A percentile compares a stretch with the other conserved stretches of the same genome.
These are phyloP conservation scores for Dothiorella sarmentorum DNA, from an alignment of 2,329 filamentous ascomycete species.

Conservation along the genomic window DNA sequence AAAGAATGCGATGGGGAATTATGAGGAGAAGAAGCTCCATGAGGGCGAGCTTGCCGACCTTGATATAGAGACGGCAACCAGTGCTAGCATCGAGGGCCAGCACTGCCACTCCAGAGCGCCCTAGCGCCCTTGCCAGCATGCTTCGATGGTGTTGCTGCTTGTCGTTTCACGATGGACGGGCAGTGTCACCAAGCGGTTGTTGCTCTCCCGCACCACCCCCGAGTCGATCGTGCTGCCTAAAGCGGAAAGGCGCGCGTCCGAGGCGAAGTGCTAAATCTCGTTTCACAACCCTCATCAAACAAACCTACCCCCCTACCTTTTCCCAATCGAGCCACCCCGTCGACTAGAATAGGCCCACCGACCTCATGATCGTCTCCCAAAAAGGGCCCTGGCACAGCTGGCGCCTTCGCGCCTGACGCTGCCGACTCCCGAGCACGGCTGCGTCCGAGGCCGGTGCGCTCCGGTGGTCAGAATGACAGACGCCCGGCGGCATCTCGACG, in stretches of 20 bases:
- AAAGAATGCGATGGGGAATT: too few species aligned
- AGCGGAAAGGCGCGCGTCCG: background rate
- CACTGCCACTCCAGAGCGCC: background rate
- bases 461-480: background rate
- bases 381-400: too few species aligned
- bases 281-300: conserved; percentile 12
- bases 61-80: conserved; percentile 6
- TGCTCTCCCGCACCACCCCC: background rate
- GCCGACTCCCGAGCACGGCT: background rate
- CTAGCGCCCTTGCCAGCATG: background rate
- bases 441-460: background rate
- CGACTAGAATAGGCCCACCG: background rate
- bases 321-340: background rate
- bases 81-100: too few species aligned
- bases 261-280: background rate
- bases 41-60: background rate
- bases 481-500: background rate
- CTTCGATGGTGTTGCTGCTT: conserved; percentile 4
- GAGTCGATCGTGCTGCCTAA: background rate
- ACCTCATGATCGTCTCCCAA: background rate
- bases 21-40: background rate
- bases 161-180: background rate
- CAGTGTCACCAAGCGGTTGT: background rate
- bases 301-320: background rate
- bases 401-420: too few species aligned